Evolutionary conservation across 2,329 filamentous ascomycete genomes (phyloP).

Genomic region (Colletotrichum echinochloae): DNA sequence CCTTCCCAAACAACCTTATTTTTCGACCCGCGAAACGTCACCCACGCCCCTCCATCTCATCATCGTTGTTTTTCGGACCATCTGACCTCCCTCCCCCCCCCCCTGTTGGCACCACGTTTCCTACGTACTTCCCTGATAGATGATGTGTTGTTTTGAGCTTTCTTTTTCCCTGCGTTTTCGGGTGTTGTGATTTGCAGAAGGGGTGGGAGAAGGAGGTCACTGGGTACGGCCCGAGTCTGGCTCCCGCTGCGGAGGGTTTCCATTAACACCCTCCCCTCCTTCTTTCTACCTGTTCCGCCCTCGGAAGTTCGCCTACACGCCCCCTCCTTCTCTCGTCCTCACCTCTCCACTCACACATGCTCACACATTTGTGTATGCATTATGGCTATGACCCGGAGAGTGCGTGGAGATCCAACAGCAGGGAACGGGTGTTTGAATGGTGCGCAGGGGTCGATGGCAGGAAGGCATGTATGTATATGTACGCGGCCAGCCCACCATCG

Average conservation of each 20-base stretch:
- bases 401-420: background rate
- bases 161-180: background rate
- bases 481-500: background rate
- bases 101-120: background rate
- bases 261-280: too few species aligned
- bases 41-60: conserved; percentile 29
- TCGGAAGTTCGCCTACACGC: background rate
- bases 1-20: conserved; percentile 2
- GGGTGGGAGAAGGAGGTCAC: background rate
- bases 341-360: background rate
- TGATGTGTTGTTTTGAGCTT: conserved; percentile 10
- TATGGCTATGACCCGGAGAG: background rate
- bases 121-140: conserved; percentile 10
- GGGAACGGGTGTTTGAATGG: background rate
- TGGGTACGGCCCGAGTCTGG: conserved; percentile 13
- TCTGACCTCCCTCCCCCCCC: background rate
- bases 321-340: background rate
- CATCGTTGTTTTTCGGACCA: background rate
- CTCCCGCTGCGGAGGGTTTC: conserved; percentile 10
- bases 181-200: background rate
- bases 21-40: background rate
- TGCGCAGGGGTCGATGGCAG: background rate
- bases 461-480: background rate
- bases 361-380: background rate
- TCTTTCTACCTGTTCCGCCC: background rate